Conservation (phyloP, 1,139 yeast species). For the Sugiyamaella pinicola region DNA sequence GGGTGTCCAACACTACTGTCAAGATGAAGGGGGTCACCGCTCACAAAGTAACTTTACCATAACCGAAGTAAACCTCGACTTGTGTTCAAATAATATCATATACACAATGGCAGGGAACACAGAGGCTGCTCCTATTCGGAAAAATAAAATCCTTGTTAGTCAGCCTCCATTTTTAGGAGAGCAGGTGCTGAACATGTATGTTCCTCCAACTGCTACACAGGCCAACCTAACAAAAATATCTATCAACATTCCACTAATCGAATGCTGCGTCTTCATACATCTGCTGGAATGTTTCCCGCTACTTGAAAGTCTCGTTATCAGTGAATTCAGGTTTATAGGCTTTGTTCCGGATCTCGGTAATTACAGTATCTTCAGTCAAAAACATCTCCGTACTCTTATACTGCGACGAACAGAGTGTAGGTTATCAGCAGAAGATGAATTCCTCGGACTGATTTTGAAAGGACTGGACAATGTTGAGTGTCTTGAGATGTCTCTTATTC, state of each 20-base stretch:
- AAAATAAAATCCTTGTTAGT: neutral
- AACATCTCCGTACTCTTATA: neutral
- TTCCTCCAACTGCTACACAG: neutral
- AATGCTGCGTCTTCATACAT: neutral
- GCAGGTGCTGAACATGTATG: neutral
- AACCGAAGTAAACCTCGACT: slow-evolving; percentile 1
- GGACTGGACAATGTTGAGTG: neutral
- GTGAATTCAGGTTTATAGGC: slow-evolving; percentile 9
- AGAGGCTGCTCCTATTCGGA: neutral
- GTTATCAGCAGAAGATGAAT: neutral
- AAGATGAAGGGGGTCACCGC: neutral
- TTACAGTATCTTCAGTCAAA: neutral
- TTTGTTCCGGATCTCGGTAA: neutral
- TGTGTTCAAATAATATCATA: neutral
- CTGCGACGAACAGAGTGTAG: slow-evolving; percentile 1
- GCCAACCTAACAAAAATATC: neutral
- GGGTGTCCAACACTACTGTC: neutral
- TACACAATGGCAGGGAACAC: neutral
- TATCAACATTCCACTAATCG: neutral
- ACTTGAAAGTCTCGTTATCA: neutral
- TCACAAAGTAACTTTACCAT: neutral
- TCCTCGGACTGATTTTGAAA: neutral
- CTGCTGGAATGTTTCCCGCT: neutral
- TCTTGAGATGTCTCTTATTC: slow-evolving; percentile 6
- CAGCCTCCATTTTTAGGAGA: neutral